phyloP scores from a whole-genome alignment of 2,329 filamentous ascomycete genomes.

The Arthrobotrys conoides region DNA sequence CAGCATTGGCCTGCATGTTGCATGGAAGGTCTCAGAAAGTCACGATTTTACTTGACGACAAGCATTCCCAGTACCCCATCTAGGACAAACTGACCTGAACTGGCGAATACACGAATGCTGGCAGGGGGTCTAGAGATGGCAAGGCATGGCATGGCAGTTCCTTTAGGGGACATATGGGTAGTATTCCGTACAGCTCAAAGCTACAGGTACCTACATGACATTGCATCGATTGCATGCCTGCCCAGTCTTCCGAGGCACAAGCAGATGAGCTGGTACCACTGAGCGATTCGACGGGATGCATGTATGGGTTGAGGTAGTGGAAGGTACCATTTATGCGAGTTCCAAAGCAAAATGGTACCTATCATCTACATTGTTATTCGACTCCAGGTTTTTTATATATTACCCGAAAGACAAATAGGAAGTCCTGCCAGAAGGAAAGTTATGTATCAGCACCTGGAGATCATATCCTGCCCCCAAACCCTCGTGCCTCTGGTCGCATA shows the following conservation, averaged over 20 bases:
- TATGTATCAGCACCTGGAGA: constrained; percentile 28
- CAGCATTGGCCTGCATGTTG: constrained; percentile 57
- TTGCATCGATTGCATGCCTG: constrained; percentile 43
- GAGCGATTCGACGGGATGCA: constrained; percentile 7
- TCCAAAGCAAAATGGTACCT: constrained; percentile 22
- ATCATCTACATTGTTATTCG: constrained; percentile 17
- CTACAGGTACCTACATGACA: constrained; percentile 60
- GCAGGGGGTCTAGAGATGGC: constrained; percentile 12
- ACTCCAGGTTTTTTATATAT: constrained; percentile 50
- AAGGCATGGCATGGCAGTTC: constrained; percentile 19
- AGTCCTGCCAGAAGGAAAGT: constrained; percentile 35
- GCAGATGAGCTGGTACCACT: constrained; percentile 61
- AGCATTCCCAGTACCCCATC: constrained; percentile 10
- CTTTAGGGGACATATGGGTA: constrained; percentile 19
- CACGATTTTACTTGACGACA: constrained; percentile 49
- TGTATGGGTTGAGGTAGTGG: neutral
- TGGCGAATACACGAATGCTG: constrained; percentile 12
- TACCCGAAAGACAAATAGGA: constrained; percentile 59
- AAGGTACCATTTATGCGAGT: constrained; percentile 17
- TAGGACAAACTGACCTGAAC: constrained; percentile 20
- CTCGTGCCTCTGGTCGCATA: constrained; percentile 30
- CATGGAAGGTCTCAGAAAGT: constrained; percentile 60
- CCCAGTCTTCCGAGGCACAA: constrained; percentile 13
- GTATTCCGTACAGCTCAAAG: constrained; percentile 46
- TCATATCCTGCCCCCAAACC: constrained; percentile 30